phyloP scores from a whole-genome alignment of 305 asterid species.

The Nicotiana rustica region DNA sequence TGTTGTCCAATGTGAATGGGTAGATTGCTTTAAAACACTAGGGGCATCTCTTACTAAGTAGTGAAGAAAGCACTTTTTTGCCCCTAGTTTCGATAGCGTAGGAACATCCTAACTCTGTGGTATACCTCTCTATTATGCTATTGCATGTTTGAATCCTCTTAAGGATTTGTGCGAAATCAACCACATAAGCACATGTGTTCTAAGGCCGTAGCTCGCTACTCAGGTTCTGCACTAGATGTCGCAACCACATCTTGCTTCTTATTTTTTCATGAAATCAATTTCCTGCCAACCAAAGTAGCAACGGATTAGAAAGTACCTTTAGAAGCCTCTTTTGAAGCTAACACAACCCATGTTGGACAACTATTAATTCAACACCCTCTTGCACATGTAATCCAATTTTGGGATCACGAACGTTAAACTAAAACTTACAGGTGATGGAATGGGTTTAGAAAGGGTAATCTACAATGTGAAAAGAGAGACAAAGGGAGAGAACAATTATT shows the following conservation, averaged over 20 bases:
- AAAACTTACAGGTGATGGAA: neutral
- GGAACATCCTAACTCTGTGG: neutral
- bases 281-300: neutral
- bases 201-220: neutral
- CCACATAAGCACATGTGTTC: constrained; percentile 17
- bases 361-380: neutral
- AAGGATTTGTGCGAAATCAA: constrained; percentile 26
- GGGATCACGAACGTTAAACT: neutral
- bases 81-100: neutral
- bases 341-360: neutral
- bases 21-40: constrained; percentile 22
- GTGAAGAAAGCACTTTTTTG: constrained; percentile 11
- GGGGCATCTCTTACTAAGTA: constrained; percentile 8
- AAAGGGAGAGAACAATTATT: neutral
- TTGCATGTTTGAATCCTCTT: constrained; percentile 13
- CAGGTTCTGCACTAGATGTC: neutral
- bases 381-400: neutral
- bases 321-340: neutral
- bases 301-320: neutral
- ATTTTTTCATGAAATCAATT: neutral
- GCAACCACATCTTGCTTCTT: constrained; percentile 19
- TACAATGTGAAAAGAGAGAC: neutral
- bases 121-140: neutral
- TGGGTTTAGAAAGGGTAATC: neutral
- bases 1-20: constrained; percentile 17